Evolutionary conservation across 106 monocot species (phyloP), one percentile per base, ranked within the genome.

Genomic region (Dendrobium officinale): DNA sequence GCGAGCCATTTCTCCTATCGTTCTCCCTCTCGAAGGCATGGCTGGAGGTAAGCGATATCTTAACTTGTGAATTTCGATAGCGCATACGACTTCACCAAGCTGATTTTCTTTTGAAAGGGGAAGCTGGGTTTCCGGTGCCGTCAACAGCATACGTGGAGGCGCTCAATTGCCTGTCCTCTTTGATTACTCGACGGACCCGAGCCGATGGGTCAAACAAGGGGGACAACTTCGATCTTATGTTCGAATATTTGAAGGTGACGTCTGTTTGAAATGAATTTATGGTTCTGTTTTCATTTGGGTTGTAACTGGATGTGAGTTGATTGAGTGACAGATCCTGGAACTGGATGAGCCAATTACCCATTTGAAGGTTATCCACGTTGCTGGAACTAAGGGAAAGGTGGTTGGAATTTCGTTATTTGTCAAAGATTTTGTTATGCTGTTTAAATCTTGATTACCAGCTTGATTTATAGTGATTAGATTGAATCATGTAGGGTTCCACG

Each of bases 311-410:
- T 24, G 37, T 48, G 5, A 68, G 45, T 76, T 64, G n/a, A 4
- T 51, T 67, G 41, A 73, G 83, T 22, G 40, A 55, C 47, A 98
- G 94, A 90, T 95, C 8, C 83, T 98, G 79, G 95, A 98, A 13
- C 77, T 98, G 83, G 97, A 95, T 22, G 87, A 75, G 1, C 64
- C 89, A 0, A 78, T 98, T 76, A 45, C 80, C 24, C 64, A 83
- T 17, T 80, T 98, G 77, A 95, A 91, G 78, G 92, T 98, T 6
- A 90, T 98, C 73, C 98, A 95, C 64, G 98, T 98, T 48, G 98
- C 98, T 3, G 95, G 98, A 6, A 98, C 98, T 1, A 98, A 98
- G 77, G 95, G 92, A 61, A 98, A 98, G 94, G 98, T 98, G 56
- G 20, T 7, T 79, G 15, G 4, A 6, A 61, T 43, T 78, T 61